Evolutionary conservation across 495 filamentous ascomycete genomes (phyloP).

Genomic region (Beverwykella pulmonaria): DNA sequence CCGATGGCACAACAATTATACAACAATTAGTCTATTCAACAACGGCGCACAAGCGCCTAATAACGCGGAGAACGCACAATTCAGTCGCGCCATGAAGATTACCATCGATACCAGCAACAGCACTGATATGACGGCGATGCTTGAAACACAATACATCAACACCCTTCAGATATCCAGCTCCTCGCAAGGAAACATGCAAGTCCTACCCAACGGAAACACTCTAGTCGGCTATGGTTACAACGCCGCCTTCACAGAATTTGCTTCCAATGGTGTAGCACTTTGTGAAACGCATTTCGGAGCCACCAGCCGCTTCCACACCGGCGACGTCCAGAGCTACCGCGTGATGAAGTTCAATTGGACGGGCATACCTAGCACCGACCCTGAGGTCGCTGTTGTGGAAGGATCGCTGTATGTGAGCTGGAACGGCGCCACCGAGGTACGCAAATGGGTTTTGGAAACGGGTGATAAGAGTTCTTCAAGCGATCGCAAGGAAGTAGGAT

Average conservation of each 20-base stretch:
- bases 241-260: constrained; percentile 22
- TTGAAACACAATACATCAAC: constrained; percentile 28
- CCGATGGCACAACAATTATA: constrained; percentile 36
- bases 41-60: constrained; percentile 30
- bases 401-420: constrained; percentile 15
- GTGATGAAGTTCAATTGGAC: constrained; percentile 25
- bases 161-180: constrained; percentile 31
- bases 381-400: constrained; percentile 6
- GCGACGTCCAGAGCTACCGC: constrained; percentile 31
- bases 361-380: constrained; percentile 12
- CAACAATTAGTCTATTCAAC: constrained; percentile 40
- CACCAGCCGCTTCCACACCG: constrained; percentile 8
- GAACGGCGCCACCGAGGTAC: constrained; percentile 20
- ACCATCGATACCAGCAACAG: constrained; percentile 21
- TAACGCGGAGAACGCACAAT: constrained; percentile 13
- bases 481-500: neutral
- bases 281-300: constrained; percentile 40
- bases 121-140: constrained; percentile 33
- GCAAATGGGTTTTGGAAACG: constrained; percentile 14
- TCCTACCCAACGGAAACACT: constrained; percentile 39
- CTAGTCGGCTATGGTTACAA: constrained; percentile 35
- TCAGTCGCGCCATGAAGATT: constrained; percentile 29
- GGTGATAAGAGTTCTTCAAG: neutral
- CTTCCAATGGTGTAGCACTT: constrained; percentile 33
- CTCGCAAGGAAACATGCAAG: constrained; percentile 41